These are phyloP conservation scores for Tillandsia fasciculata DNA, from an alignment of 176 grass and related monocot species.

Conservation along the genomic window DNA sequence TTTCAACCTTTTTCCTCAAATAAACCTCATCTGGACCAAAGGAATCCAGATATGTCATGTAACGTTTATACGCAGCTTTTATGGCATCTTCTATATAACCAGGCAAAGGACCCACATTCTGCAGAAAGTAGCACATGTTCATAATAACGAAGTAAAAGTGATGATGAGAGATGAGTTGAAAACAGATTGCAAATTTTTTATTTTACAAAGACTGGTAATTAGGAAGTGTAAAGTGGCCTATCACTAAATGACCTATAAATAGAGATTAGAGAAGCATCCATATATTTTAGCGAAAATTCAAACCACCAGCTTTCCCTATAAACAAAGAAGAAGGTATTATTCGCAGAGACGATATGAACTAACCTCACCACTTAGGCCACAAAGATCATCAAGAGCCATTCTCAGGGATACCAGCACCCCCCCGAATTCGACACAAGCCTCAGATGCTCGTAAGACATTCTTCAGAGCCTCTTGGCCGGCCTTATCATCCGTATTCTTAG, in stretches of 20 bases:
- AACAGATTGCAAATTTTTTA: background rate
- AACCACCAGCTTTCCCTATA: no score
- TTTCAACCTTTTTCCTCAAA: constrained; percentile 84
- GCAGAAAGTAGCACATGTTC: constrained; percentile 1
- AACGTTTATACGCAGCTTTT: constrained; percentile 65
- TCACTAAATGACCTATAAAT: no score
- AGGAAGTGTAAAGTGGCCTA: no score
- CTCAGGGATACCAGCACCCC: constrained; percentile 64
- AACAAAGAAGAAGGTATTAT: background rate
- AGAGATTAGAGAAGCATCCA: background rate
- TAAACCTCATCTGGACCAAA: constrained; percentile 64
- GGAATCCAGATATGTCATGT: constrained; percentile 73
- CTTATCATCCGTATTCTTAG: constrained; percentile 60
- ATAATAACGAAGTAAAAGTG: background rate
- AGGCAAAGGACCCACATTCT: constrained; percentile 80
- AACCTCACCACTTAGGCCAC: constrained; percentile 71
- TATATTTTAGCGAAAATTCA: no score
- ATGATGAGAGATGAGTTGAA: background rate
- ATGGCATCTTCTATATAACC: constrained; percentile 81
- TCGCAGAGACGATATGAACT: constrained; percentile 23
- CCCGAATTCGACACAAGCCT: constrained; percentile 79
- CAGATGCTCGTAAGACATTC: constrained; percentile 70
- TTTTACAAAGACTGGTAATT: background rate
- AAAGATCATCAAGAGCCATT: constrained; percentile 90
- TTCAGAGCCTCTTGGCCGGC: constrained; percentile 56